A percentile compares a stretch with the other conserved stretches of the same genome.
phyloP scores from a whole-genome alignment of 1,139 yeast species.

The Kodamaea suecica region DNA sequence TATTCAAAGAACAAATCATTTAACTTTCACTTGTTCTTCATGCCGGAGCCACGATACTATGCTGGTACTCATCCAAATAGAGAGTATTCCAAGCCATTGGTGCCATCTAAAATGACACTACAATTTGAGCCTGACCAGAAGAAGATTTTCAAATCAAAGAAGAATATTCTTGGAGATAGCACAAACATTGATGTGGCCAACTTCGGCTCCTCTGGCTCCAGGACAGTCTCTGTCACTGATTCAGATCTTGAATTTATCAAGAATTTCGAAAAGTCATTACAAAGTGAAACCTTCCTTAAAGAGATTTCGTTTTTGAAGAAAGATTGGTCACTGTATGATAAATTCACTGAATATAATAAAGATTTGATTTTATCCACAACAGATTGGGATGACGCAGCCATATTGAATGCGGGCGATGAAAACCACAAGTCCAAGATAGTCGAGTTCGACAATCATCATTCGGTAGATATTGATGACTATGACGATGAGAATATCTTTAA shows the following conservation, averaged over 20 bases:
- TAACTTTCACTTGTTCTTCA: conserved; percentile 65
- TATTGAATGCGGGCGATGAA: conserved; percentile 49
- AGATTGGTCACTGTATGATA: conserved; percentile 39
- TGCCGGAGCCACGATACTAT: conserved; percentile 57
- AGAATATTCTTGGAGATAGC: conserved; percentile 3
- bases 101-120: conserved; percentile 55
- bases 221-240: conserved; percentile 26
- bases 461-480: conserved; percentile 41
- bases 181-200: conserved; percentile 5
- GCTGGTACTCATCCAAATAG: conserved; percentile 51
- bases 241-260: conserved; percentile 33
- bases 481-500: conserved; percentile 79
- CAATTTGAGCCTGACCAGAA: conserved; percentile 49
- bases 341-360: conserved; percentile 44
- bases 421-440: conserved; percentile 8
- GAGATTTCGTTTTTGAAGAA: conserved; percentile 34
- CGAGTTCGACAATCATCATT: conserved; percentile 9
- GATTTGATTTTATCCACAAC: conserved; percentile 71
- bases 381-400: conserved; percentile 77
- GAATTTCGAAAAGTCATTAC: conserved; percentile 23
- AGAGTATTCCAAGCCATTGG: conserved; percentile 50
- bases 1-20: conserved; percentile 55
- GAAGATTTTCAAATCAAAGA: conserved; percentile 38
- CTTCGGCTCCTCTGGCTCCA: too few relatives aligned
- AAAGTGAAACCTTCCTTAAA: conserved; percentile 18